Percentiles rank a stretch among this genome's conserved stretches.
Conservation (phyloP, 495 filamentous ascomycete species). For the Patellaria atrata region DNA sequence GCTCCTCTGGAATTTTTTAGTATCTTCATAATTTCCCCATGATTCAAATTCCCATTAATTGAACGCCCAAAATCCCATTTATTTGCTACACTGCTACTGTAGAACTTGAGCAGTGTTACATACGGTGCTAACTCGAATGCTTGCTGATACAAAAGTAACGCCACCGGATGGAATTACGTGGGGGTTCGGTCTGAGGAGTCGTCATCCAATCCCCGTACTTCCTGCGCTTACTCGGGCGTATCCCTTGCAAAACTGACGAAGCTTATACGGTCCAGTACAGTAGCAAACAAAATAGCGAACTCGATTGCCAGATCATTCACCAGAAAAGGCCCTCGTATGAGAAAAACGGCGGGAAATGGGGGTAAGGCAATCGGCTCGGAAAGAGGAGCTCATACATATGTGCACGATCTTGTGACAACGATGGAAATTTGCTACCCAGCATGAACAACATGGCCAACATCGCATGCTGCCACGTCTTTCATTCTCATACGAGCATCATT, state of each 20-base stretch:
- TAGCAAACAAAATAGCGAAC: conserved; percentile 1
- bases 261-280: neutral
- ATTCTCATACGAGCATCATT: neutral
- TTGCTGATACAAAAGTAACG: neutral
- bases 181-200: neutral
- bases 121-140: neutral
- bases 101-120: too few species aligned
- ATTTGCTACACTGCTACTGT: too few species aligned
- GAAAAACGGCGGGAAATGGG: neutral
- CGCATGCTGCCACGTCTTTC: conserved; percentile 20
- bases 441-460: conserved; percentile 7
- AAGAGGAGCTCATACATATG: too few species aligned
- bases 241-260: neutral
- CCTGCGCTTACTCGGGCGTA: neutral
- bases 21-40: too few species aligned
- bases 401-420: conserved; percentile 3
- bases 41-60: too few species aligned
- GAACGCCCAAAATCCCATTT: too few species aligned
- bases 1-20: too few species aligned
- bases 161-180: conserved; percentile 1
- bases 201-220: conserved; percentile 1
- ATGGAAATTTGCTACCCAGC: neutral
- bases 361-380: neutral
- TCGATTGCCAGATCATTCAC: neutral
- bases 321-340: neutral